Evolutionary conservation across 2,329 filamentous ascomycete species (phyloP), one percentile per base, ranked within the genome.

Genomic region (Penicillium sp.): DNA sequence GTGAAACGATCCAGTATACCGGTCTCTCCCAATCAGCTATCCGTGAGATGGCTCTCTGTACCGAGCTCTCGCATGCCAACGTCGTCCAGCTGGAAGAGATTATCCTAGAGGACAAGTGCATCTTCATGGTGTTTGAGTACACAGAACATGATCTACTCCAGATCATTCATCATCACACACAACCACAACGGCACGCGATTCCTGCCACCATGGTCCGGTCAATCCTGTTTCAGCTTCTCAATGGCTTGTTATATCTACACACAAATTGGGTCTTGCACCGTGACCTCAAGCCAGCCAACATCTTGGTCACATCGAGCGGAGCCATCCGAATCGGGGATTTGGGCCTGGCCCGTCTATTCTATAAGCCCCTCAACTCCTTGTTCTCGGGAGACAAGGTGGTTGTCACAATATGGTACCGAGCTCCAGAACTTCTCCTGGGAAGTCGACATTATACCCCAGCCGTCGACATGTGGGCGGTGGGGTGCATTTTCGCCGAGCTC

Each of bases 121-220:
- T 99, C 74, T 99, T 93, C 78, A 99, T 99, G 90, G 93, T 99
- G 2, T 98, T 99, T 69, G 95, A 98, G 76, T 99, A 96, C 75
- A 95, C 95, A 66, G 95, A 99, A 77, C 95, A 99, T 75, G 95
- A 99, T 76, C 80, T 99, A 39, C 82, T 99, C 4, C 95, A 99
- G 75, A 98, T 99, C 73, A 97, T 99, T 67, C 95, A 99, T 74
- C 93, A 98, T 73, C 95, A 99, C 77, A 96, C 91, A 1, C 89
- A 96, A 74, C 89, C 93, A 58, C 88, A 92, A 31, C 85, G 93
- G 27, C 91, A 95, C 66, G 89, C 91, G 6, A 97, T 99, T 59
- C 92, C 94, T 1, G 89, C 94, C 0, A 82, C 87, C 24, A 96
- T 92, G 59, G 89, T 99, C 72, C 94, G 94, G 72, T 96, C 91